Evolutionary conservation across 2,329 filamentous ascomycete genomes (phyloP).

Genomic region (Colletotrichum musicola): DNA sequence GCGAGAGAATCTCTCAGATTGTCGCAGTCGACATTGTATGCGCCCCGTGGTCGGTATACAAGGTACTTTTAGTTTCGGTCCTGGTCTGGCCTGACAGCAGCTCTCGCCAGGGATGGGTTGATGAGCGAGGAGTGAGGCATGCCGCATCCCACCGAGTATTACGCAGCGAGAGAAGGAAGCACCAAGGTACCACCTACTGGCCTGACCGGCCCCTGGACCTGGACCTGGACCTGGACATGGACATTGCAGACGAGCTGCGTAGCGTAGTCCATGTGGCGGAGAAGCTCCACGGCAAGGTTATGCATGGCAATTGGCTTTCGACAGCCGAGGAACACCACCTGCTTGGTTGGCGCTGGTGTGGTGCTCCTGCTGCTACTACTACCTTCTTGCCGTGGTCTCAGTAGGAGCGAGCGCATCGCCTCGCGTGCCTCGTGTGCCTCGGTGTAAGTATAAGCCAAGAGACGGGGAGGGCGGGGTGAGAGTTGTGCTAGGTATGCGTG

Average conservation of each 20-base stretch:
- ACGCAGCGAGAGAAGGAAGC: not conserved
- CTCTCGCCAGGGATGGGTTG: no score
- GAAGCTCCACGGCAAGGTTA: slow-evolving; percentile 28
- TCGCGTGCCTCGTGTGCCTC: slow-evolving; percentile 12
- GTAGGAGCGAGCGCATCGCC: not conserved
- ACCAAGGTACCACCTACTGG: slow-evolving; percentile 10
- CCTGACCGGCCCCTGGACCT: slow-evolving; percentile 17
- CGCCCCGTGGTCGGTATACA: no score
- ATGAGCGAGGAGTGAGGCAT: no score
- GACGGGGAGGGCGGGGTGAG: not conserved
- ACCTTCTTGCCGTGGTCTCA: not conserved
- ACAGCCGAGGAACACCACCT: slow-evolving; percentile 30
- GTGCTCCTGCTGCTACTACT: not conserved
- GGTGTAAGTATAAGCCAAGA: slow-evolving; percentile 18
- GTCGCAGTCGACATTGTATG: slow-evolving; percentile 32
- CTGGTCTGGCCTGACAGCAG: slow-evolving; percentile 16
- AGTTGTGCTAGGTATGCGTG: not conserved
- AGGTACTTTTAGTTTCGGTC: slow-evolving; percentile 17
- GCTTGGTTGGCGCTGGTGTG: slow-evolving; percentile 10
- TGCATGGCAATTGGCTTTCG: not conserved
- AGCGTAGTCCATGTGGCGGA: slow-evolving; percentile 15
- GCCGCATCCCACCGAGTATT: slow-evolving; percentile 7
- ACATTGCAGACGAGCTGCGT: no score
- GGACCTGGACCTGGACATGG: not conserved
- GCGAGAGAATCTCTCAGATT: slow-evolving; percentile 8